A percentile compares a stretch with the other conserved stretches of the same genome.
phyloP scores from a whole-genome alignment of 2,329 filamentous ascomycete genomes.

The Exserohilum rostratum region DNA sequence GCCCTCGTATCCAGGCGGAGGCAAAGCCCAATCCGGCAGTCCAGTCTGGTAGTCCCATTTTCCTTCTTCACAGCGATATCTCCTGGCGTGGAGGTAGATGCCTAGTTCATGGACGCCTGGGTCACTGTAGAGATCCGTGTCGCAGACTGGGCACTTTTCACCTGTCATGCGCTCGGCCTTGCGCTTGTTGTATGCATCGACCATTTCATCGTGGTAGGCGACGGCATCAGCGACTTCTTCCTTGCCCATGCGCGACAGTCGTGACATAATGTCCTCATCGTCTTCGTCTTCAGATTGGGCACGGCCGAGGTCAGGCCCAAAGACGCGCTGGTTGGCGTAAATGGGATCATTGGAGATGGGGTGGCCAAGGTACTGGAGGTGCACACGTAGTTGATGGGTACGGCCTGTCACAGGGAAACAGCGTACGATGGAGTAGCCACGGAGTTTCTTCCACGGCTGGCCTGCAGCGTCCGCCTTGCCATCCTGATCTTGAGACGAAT shows the following conservation, averaged over 20 bases:
- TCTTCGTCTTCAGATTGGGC: conserved; percentile 71
- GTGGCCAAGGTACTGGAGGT: conserved; percentile 91
- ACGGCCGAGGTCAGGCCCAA: conserved; percentile 78
- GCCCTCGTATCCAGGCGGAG: conserved; percentile 73
- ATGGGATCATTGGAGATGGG: conserved; percentile 98
- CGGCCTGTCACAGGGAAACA: conserved; percentile 92
- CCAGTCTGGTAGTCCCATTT: conserved; percentile 86
- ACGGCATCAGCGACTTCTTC: conserved; percentile 88
- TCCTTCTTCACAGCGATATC: conserved; percentile 83
- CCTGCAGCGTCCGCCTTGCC: conserved; percentile 33
- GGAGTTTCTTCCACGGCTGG: conserved; percentile 59
- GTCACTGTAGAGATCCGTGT: conserved; percentile 90
- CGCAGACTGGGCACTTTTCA: conserved; percentile 77
- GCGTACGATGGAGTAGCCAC: conserved; percentile 92
- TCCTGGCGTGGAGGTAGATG: conserved; percentile 89
- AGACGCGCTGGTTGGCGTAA: conserved; percentile 92
- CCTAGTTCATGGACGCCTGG: conserved; percentile 88
- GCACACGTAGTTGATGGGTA: conserved; percentile 93
- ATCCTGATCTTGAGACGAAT: conserved; percentile 12
- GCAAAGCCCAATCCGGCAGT: conserved; percentile 84
- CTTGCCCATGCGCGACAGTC: conserved; percentile 90
- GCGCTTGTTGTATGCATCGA: conserved; percentile 85
- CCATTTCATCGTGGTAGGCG: conserved; percentile 92
- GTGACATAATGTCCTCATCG: conserved; percentile 88
- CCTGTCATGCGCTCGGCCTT: conserved; percentile 95